Evolutionary conservation across 805 yeast species (phyloP).

Genomic region (Saccharomyces kudriavzevii): DNA sequence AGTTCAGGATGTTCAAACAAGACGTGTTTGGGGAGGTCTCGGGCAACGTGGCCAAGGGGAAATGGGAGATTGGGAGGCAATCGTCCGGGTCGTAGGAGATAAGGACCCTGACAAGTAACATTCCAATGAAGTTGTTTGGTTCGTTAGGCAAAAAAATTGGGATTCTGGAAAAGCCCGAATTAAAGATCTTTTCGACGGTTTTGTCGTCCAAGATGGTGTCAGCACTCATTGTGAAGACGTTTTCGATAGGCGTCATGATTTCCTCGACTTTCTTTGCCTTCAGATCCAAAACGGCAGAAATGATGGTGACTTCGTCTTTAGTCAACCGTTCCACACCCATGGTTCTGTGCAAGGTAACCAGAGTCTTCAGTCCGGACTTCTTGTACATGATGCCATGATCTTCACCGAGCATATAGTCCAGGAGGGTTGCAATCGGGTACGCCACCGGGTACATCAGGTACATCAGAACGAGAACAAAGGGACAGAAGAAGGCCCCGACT

Average conservation of each 20-base stretch:
- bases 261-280: conserved; percentile 81
- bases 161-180: conserved; percentile 90
- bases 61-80: conserved; percentile 81
- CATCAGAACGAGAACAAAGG: conserved; percentile 79
- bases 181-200: conserved; percentile 80
- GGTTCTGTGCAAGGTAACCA: conserved; percentile 85
- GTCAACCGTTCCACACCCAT: conserved; percentile 93
- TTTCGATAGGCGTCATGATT: conserved; percentile 90
- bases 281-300: conserved; percentile 84
- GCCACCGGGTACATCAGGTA: conserved; percentile 87
- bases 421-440: conserved; percentile 74
- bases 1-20: conserved; percentile 85
- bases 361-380: conserved; percentile 84
- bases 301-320: conserved; percentile 92
- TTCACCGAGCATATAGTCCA: conserved; percentile 82
- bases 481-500: conserved; percentile 84
- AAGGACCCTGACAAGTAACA: conserved; percentile 84
- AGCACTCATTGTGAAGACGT: conserved; percentile 81
- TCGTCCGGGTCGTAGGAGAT: conserved; percentile 97
- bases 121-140: conserved; percentile 86
- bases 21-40: conserved; percentile 90
- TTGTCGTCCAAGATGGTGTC: conserved; percentile 75
- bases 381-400: conserved; percentile 94
- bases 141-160: conserved; percentile 89
- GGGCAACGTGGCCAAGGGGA: conserved; percentile 92